Base-by-base conservation (phyloP, 441 rosid genomes). In the Brassica balearica region DNA sequence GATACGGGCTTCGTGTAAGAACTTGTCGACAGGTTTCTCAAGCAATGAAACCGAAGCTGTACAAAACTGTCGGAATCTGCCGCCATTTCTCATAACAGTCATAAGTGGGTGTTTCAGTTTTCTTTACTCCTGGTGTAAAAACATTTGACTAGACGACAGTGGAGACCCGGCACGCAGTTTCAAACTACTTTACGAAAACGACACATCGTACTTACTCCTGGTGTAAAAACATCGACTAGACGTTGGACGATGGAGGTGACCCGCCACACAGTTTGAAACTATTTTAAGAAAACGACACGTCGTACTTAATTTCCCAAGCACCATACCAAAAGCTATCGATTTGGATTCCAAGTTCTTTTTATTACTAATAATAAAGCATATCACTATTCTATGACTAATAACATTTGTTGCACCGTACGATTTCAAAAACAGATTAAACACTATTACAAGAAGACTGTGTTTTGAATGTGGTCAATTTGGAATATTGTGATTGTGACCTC, bases 401-500 rank as follows among this genome's bases (percentile, higher is more conserved):
- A 62, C 41, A n/a, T 6, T 62, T 12, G 11, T 62, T 27, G 66
- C 3, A 27, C 3, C 41, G 66, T n/a, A 25, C 66, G 41, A 27
- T 6, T 2, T 11, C 17, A 10, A 25, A 25, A 61, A 27, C 60
- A 27, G 9, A 38, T 59, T 62, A 17, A 41, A 34, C 74, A 76
- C 27, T 8, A 1, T 34, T 34, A 38, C 11, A 25, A 1, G 23
- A 55, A 53, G 67, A 67, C 58, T 19, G 4, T 34, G 48, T 22
- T 0, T 41, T 41, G 2, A 8, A 0, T 38, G 68, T 6, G 41
- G 43, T 86, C 84, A 85, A 79, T 84, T 82, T 43, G 91, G 78
- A 8, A 78, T 81, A 3, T 60, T 85, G 82, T 78, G 81, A 72
- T 85, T 86, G 82, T 78, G 81, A 72, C 85, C 88, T 53, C 86